Evolutionary conservation across 495 filamentous ascomycete species (phyloP).

Genomic region (Penicillium waksmanii): DNA sequence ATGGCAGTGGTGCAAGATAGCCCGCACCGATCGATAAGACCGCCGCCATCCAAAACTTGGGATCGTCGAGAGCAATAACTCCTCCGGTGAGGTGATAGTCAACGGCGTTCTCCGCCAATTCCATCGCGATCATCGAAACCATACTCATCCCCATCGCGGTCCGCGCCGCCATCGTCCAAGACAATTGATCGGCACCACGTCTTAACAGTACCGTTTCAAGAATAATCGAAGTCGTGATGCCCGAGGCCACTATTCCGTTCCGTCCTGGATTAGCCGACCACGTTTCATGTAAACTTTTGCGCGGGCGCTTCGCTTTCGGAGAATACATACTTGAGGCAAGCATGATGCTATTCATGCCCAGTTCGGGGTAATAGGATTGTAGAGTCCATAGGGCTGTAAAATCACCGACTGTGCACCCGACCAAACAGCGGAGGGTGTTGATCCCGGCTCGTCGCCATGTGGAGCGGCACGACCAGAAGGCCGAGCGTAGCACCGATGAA

Average conservation of each 20-base stretch:
- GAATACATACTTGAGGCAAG: constrained; percentile 35
- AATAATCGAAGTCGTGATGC: constrained; percentile 46
- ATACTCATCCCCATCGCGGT: constrained; percentile 55
- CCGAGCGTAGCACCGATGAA: neutral
- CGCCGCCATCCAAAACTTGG: constrained; percentile 42
- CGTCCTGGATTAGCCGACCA: neutral
- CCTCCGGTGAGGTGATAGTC: constrained; percentile 53
- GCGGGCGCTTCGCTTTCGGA: neutral
- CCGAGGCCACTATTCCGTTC: constrained; percentile 41
- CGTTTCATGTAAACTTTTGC: neutral
- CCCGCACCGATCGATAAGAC: constrained; percentile 43
- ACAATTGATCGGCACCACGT: constrained; percentile 42
- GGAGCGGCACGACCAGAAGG: constrained; percentile 39
- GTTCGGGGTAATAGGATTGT: constrained; percentile 40
- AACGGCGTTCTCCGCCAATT: constrained; percentile 47
- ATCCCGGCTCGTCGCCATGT: constrained; percentile 45
- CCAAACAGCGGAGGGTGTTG: constrained; percentile 49
- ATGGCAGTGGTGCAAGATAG: constrained; percentile 50
- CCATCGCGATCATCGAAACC: constrained; percentile 54
- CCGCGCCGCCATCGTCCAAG: constrained; percentile 38
- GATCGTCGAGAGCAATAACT: constrained; percentile 33
- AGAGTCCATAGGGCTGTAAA: constrained; percentile 44
- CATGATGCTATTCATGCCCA: constrained; percentile 47
- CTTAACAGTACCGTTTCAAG: constrained; percentile 48
- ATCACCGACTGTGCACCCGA: constrained; percentile 49